These are phyloP conservation scores for Phoenix roebelenii DNA, from an alignment of 176 grass and related monocot species.

Conservation along the genomic window DNA sequence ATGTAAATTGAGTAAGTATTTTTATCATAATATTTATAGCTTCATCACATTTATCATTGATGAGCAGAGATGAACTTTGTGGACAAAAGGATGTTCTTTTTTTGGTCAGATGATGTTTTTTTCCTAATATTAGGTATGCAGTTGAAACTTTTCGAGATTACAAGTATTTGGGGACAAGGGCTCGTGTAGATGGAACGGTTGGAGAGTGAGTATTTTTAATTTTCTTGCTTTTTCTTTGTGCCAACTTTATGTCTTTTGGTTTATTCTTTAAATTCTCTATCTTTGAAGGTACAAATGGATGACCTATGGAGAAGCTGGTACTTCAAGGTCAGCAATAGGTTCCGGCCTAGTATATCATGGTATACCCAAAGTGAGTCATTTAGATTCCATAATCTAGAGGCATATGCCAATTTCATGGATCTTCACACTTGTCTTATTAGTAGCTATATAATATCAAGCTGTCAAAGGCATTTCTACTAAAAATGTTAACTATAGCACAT, in stretches of 20 bases:
- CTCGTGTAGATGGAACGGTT: constrained; percentile 58
- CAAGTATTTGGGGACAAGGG: constrained; percentile 87
- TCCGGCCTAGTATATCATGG: constrained; percentile 72
- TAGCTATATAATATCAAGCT: too few species aligned
- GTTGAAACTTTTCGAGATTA: constrained; percentile 76
- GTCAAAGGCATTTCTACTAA: too few species aligned
- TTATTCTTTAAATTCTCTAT: constrained; percentile 8
- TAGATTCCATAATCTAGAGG: neutral
- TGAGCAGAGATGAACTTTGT: neutral
- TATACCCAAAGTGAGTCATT: constrained; percentile 62
- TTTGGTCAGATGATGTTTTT: constrained; percentile 6
- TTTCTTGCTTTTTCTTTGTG: constrained; percentile 7
- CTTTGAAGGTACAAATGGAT: constrained; percentile 84
- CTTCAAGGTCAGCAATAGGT: constrained; percentile 56
- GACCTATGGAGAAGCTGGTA: constrained; percentile 88
- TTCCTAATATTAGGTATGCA: constrained; percentile 41
- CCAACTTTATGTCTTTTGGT: constrained; percentile 9
- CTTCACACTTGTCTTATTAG: too few species aligned
- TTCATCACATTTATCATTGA: neutral
- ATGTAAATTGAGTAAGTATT: neutral
- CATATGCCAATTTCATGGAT: too few species aligned
- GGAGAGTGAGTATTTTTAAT: constrained; percentile 64
- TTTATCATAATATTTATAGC: neutral
- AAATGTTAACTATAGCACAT: too few species aligned
- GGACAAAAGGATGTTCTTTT: neutral